phyloP scores from a whole-genome alignment of 1,139 yeast genomes.

The Saccharomyces hybrid region DNA sequence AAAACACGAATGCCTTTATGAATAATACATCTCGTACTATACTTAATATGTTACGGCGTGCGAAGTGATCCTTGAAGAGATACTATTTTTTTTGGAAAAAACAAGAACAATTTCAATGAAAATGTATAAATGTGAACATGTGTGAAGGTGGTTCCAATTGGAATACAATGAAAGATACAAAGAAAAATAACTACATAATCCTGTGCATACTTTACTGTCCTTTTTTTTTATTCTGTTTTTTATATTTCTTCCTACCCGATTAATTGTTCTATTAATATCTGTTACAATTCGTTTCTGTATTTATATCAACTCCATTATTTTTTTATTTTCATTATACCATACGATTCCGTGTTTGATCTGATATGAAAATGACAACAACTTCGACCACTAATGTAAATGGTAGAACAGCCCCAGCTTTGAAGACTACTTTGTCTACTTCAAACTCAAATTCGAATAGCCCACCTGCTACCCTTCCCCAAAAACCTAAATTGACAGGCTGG shows the following conservation, averaged over 20 bases:
- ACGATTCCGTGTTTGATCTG: neutral
- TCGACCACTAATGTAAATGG: neutral
- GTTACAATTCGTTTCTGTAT: neutral
- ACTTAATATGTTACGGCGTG: neutral
- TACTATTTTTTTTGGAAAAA: neutral
- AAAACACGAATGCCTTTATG: neutral
- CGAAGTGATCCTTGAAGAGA: neutral
- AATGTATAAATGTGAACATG: neutral
- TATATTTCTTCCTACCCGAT: neutral
- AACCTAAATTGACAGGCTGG: conserved; percentile 28
- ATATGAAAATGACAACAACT: neutral
- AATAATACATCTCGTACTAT: neutral
- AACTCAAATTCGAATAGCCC: neutral
- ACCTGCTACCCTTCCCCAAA: conserved; percentile 8
- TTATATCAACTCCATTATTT: neutral
- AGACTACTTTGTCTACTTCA: neutral
- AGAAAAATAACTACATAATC: neutral
- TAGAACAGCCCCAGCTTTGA: neutral
- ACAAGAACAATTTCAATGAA: neutral
- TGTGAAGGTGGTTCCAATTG: no score
- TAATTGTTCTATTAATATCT: neutral
- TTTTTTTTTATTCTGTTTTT: neutral
- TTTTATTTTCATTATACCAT: neutral
- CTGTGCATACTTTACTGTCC: neutral
- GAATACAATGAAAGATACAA: neutral